Evolutionary conservation across 257 asterid species (phyloP).

Genomic region (Cordia subcordata): DNA sequence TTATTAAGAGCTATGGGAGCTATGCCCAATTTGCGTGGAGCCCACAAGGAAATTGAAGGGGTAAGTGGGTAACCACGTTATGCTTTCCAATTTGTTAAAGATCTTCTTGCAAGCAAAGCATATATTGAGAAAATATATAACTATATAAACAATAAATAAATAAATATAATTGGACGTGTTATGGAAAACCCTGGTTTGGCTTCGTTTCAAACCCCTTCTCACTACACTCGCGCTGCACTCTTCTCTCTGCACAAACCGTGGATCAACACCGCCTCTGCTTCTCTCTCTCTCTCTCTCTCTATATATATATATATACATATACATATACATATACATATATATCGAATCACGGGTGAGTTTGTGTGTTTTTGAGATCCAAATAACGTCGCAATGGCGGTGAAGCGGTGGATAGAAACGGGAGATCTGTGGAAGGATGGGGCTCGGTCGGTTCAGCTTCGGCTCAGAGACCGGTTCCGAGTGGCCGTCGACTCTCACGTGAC

Average conservation of each 20-base stretch:
- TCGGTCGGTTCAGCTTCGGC: slow-evolving; percentile 57
- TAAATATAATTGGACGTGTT: background rate
- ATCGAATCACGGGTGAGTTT: too few relatives aligned
- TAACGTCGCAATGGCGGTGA: slow-evolving; percentile 35
- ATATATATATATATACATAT: background rate
- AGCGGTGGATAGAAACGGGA: slow-evolving; percentile 63
- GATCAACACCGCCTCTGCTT: slow-evolving; percentile 6
- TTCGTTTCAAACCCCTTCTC: background rate
- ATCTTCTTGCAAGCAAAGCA: too few relatives aligned
- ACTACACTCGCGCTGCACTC: slow-evolving; percentile 12
- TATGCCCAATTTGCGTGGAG: too few relatives aligned
- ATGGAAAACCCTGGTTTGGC: background rate
- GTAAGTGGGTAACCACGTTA: too few relatives aligned
- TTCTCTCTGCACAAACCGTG: slow-evolving; percentile 15
- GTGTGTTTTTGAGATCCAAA: too few relatives aligned
- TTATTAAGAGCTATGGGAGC: too few relatives aligned
- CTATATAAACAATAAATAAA: too few relatives aligned
- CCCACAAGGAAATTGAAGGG: too few relatives aligned
- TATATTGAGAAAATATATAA: too few relatives aligned
- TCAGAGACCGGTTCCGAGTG: slow-evolving; percentile 70
- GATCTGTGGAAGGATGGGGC: slow-evolving; percentile 82
- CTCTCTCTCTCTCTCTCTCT: background rate
- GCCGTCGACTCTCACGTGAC: slow-evolving; percentile 61
- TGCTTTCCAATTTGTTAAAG: too few relatives aligned
- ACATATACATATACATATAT: too few relatives aligned